These are phyloP conservation scores for Cercospora janseana DNA, from an alignment of 2,329 filamentous ascomycete genomes.

Conservation along the genomic window DNA sequence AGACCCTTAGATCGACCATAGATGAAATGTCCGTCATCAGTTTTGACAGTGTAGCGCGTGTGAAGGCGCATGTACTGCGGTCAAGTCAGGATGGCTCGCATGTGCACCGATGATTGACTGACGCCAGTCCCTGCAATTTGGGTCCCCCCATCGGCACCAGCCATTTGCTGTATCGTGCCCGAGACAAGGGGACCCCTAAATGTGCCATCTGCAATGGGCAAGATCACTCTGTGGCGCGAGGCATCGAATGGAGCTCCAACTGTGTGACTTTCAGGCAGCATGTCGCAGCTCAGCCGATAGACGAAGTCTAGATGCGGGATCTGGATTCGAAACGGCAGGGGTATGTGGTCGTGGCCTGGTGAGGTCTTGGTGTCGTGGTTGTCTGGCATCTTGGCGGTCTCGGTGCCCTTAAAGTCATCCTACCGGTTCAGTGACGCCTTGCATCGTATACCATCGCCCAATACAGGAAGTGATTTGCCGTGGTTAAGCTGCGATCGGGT, in stretches of 20 bases:
- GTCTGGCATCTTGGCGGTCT: constrained; percentile 12
- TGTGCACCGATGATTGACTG: background rate
- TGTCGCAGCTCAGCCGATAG: constrained; percentile 28
- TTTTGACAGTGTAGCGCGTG: constrained; percentile 28
- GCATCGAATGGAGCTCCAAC: constrained; percentile 24
- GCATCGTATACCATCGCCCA: too few relatives aligned
- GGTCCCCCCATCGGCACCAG: constrained; percentile 28
- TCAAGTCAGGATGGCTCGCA: background rate
- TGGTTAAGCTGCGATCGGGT: too few relatives aligned
- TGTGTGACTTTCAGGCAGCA: constrained; percentile 22
- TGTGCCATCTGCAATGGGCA: constrained; percentile 26
- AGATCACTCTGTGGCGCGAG: constrained; percentile 21
- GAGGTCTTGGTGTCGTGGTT: background rate
- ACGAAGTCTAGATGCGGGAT: constrained; percentile 27
- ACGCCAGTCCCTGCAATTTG: constrained; percentile 1
- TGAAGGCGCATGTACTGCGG: constrained; percentile 27
- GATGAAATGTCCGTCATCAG: constrained; percentile 26
- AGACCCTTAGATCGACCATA: constrained; percentile 28
- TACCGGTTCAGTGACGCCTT: too few relatives aligned
- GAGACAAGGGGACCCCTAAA: constrained; percentile 26
- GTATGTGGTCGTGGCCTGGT: constrained; percentile 6
- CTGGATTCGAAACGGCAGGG: constrained; percentile 17
- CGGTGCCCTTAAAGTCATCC: too few relatives aligned
- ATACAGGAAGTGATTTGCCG: too few relatives aligned
- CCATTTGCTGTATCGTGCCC: constrained; percentile 23